phyloP scores from a whole-genome alignment of 1,139 yeast species.

The Debaryomyces sp. region DNA sequence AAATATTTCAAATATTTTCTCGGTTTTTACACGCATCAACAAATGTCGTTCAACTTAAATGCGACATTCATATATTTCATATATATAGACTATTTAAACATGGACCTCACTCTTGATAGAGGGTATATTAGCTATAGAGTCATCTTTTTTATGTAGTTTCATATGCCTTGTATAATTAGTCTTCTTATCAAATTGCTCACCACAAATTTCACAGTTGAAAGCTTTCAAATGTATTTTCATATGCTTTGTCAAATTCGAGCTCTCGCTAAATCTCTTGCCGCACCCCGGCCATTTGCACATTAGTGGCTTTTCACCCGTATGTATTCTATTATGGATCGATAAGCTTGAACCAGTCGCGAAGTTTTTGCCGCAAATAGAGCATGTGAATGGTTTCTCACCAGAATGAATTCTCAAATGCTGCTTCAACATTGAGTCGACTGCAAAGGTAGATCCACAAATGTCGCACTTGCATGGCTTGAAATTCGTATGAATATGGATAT shows the following conservation, averaged over 20 bases:
- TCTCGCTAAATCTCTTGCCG: slow-evolving; percentile 82
- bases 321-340: slow-evolving; percentile 57
- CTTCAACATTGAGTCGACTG: slow-evolving; percentile 63
- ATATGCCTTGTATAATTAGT: slow-evolving; percentile 44
- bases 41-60: not conserved
- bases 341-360: slow-evolving; percentile 59
- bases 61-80: slow-evolving; percentile 1
- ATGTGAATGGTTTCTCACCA: slow-evolving; percentile 68
- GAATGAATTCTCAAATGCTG: slow-evolving; percentile 87
- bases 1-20: slow-evolving; percentile 4
- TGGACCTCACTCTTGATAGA: not conserved
- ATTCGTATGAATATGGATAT: slow-evolving; percentile 84
- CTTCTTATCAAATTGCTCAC: slow-evolving; percentile 52
- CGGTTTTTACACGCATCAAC: slow-evolving; percentile 3
- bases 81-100: not conserved
- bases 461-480: slow-evolving; percentile 75
- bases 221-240: slow-evolving; percentile 65
- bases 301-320: slow-evolving; percentile 75
- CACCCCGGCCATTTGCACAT: slow-evolving; percentile 80
- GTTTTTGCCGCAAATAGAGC: slow-evolving; percentile 50
- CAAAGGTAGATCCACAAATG: slow-evolving; percentile 69
- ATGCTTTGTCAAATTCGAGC: slow-evolving; percentile 87
- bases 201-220: slow-evolving; percentile 54
- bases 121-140: not conserved
- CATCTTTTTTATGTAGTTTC: slow-evolving; percentile 20